Evolutionary conservation across 2,329 filamentous ascomycete species (phyloP).

Genomic region (Colletotrichum lupini): DNA sequence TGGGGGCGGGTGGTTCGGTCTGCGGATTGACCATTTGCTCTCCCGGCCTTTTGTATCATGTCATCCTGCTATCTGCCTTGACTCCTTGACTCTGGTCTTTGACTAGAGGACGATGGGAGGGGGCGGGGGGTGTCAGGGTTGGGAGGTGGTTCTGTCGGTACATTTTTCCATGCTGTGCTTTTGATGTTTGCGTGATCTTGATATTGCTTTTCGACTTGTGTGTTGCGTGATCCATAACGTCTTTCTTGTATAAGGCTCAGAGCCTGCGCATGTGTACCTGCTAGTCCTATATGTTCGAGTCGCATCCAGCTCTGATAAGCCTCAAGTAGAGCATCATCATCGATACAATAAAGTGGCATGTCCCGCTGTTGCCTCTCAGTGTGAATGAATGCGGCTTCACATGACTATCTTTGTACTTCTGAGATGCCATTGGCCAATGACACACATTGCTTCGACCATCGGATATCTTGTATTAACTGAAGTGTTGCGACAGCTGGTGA

Average conservation of each 20-base stretch:
- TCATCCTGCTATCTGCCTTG: conserved; percentile 51
- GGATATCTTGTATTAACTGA: too few species aligned
- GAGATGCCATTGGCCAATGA: too few species aligned
- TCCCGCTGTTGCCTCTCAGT: too few species aligned
- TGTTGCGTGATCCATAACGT: too few species aligned
- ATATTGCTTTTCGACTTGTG: too few species aligned
- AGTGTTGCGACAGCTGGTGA: too few species aligned
- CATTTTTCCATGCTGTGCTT: conserved; percentile 43
- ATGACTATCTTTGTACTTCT: too few species aligned
- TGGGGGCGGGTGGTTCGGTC: conserved; percentile 47
- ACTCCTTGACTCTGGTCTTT: conserved; percentile 34
- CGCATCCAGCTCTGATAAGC: not conserved
- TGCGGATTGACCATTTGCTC: conserved; percentile 57
- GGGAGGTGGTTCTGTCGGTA: conserved; percentile 56
- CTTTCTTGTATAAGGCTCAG: too few species aligned
- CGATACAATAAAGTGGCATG: not conserved
- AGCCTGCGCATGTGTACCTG: too few species aligned
- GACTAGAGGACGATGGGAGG: conserved; percentile 31
- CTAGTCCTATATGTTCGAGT: not conserved
- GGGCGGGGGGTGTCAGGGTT: conserved; percentile 44
- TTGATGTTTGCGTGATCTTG: not conserved
- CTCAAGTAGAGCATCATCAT: not conserved
- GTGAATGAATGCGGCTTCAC: too few species aligned
- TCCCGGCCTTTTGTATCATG: conserved; percentile 43
- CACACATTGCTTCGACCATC: too few species aligned